Evolutionary conservation across 192 early-diverging fungal species (phyloP).

Genomic region (Rhizophagus sp.): DNA sequence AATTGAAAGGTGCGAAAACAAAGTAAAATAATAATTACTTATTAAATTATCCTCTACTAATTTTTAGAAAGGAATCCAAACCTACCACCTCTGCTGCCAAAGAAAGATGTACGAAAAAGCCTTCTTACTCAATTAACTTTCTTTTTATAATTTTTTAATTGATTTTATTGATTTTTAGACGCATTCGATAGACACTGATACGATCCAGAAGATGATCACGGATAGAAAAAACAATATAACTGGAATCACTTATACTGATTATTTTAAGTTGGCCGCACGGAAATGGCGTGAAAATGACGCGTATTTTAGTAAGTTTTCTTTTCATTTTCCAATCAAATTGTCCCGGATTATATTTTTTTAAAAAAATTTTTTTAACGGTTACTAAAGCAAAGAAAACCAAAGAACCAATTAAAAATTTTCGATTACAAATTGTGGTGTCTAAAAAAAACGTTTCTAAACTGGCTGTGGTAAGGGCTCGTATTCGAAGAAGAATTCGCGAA

Average conservation of each 20-base stretch:
- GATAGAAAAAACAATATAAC: constrained; percentile 5
- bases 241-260: background rate
- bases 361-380: background rate
- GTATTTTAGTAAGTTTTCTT: constrained; percentile 7
- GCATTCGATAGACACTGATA: background rate
- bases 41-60: background rate
- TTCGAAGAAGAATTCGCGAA: constrained; percentile 7
- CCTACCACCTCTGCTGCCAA: background rate
- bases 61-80: background rate
- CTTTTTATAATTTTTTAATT: background rate
- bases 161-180: background rate
- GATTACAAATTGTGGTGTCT: constrained; percentile 8
- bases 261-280: background rate
- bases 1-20: background rate
- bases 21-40: background rate
- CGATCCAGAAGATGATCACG: background rate
- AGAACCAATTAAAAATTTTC: constrained; percentile 2
- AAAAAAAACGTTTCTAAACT: constrained; percentile 23
- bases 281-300: constrained; percentile 3
- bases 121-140: background rate
- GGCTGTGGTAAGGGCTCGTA: constrained; percentile 4
- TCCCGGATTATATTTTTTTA: too few relatives aligned
- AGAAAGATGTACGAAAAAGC: background rate
- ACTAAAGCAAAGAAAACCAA: constrained; percentile 16
- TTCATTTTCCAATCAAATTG: too few relatives aligned